Conservation (phyloP, 1,284 basidiomycete genomes). For the Puccinia coronata region DNA sequence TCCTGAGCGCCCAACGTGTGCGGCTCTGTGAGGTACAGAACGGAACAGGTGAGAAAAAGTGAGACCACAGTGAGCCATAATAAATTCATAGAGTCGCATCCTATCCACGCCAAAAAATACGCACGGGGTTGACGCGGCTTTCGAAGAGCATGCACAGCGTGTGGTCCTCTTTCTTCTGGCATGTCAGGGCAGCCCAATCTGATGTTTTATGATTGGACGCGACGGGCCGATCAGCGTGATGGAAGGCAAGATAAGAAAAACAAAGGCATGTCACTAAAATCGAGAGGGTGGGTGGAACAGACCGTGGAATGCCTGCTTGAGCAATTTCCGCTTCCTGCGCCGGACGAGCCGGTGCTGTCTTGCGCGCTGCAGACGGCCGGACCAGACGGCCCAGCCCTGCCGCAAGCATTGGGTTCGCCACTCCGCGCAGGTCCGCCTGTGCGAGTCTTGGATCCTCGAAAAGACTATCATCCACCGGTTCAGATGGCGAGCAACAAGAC, state of each 20-base stretch:
- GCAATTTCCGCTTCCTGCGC: background rate
- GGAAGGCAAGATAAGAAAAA: background rate
- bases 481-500: conserved; percentile 13
- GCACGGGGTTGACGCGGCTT: conserved; percentile 17
- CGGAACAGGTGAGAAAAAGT: background rate
- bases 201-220: too few species aligned
- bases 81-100: too few species aligned
- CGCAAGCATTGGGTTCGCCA: background rate
- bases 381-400: conserved; percentile 3
- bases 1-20: conserved; percentile 7
- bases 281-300: background rate
- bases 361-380: background rate
- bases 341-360: conserved; percentile 18
- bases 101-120: too few species aligned
- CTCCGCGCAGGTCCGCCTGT: background rate
- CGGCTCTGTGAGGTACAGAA: background rate
- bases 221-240: background rate
- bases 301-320: conserved; percentile 23
- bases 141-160: background rate
- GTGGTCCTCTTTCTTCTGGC: conserved; percentile 20
- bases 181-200: conserved; percentile 15
- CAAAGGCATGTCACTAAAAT: background rate
- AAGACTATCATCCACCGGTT: conserved; percentile 28
- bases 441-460: background rate
- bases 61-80: background rate